Percentiles rank a stretch among this genome's conserved stretches.
These are phyloP conservation scores for Leishmania braziliensis DNA, from an alignment of 208 protist genomes.

Conservation along the genomic window DNA sequence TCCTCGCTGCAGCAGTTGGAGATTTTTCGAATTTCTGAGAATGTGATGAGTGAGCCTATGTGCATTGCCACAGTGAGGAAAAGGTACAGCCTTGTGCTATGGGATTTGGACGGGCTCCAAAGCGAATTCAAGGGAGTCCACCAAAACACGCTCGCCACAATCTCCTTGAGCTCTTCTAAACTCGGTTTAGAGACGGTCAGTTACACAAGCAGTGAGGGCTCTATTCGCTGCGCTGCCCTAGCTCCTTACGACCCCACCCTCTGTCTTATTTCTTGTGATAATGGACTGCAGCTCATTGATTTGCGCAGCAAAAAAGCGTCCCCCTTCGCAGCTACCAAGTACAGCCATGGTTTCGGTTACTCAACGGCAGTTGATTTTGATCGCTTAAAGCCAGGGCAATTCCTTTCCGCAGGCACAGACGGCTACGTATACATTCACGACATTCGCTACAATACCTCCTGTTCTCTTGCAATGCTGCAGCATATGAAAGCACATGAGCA, in stretches of 20 bases:
- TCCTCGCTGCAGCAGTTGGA: constrained; percentile 19
- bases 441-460: constrained; percentile 47
- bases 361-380: constrained; percentile 70
- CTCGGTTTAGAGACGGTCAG: constrained; percentile 39
- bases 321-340: constrained; percentile 22
- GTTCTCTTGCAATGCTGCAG: constrained; percentile 4
- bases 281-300: constrained; percentile 64
- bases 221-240: constrained; percentile 46
- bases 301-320: constrained; percentile 52
- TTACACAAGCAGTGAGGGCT: constrained; percentile 26
- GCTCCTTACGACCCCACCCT: constrained; percentile 80
- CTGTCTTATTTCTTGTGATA: constrained; percentile 50
- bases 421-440: constrained; percentile 78
- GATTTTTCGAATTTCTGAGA: constrained; percentile 50
- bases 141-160: constrained; percentile 33
- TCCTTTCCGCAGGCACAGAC: constrained; percentile 74
- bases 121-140: constrained; percentile 45
- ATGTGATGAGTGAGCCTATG: constrained; percentile 45
- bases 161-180: constrained; percentile 42
- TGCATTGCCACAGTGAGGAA: constrained; percentile 30
- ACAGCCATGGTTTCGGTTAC: constrained; percentile 63
- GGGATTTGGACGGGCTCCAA: constrained; percentile 86
- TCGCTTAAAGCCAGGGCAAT: constrained; percentile 50
- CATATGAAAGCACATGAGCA: constrained; percentile 75
- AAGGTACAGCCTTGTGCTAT: constrained; percentile 51